phyloP scores from a whole-genome alignment of 176 grass and related monocot species.

The Phragmites australis region DNA sequence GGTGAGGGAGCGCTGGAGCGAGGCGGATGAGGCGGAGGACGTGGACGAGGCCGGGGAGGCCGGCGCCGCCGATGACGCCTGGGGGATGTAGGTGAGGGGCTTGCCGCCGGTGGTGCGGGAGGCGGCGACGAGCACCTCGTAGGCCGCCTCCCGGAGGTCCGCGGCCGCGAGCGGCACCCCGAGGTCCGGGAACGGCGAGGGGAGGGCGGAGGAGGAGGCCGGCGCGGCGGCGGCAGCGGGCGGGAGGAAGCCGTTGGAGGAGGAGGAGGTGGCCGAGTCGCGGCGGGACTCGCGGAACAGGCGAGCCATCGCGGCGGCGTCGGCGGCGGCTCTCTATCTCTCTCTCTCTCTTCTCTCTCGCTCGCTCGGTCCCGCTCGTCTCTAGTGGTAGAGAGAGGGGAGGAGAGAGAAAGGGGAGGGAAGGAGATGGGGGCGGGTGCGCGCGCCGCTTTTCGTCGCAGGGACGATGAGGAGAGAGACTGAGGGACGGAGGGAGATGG shows the following conservation, averaged over 20 bases:
- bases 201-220: conserved; percentile 34
- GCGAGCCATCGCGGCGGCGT: conserved; percentile 59
- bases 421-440: not conserved
- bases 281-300: conserved; percentile 68
- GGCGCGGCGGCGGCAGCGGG: not conserved
- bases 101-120: conserved; percentile 77
- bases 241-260: conserved; percentile 38
- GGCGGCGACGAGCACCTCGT: conserved; percentile 86
- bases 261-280: conserved; percentile 41
- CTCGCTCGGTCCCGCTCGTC: not conserved
- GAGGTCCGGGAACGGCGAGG: conserved; percentile 72
- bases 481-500: no score
- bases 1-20: conserved; percentile 85
- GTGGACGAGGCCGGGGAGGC: conserved; percentile 35
- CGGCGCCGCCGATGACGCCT: conserved; percentile 39
- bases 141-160: conserved; percentile 76
- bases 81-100: conserved; percentile 91
- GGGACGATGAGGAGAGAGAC: no score
- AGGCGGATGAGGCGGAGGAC: conserved; percentile 39
- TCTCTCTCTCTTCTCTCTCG: not conserved
- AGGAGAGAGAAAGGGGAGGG: not conserved
- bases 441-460: no score
- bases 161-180: conserved; percentile 48
- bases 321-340: conserved; percentile 16
- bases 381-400: conserved; percentile 12